Base-by-base conservation (phyloP, 2,329 filamentous ascomycete species). In the Fusarium subglutinans region DNA sequence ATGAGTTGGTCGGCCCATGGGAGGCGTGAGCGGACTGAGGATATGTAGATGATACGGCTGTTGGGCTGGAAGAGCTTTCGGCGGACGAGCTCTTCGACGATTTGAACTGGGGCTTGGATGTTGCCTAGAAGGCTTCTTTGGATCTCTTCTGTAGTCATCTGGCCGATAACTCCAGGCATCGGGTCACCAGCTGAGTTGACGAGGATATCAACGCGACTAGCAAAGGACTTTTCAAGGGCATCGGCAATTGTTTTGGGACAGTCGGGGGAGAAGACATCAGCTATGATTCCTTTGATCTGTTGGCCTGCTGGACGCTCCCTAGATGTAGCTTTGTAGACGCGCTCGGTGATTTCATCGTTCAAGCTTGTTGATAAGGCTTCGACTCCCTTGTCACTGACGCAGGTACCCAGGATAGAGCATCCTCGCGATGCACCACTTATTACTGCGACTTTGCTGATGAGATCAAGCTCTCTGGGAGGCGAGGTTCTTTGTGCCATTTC, bases 31-130 rank as follows among this genome's bases (percentile, higher is more conserved):
- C 81, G 70, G 9, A 82, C 66, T 8, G 80, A 82, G 1, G 80
- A 82, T 40, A 83, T 80, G 45, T 81, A 82, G 33, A 83, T 76
- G 24, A 83, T 82, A 2, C 82, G 77, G 28, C 80, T 82, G 30
- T 80, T 74, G 3, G 66, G 77, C 12, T 79, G 81, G 40, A 83
- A 82, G 57, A 76, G 74, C 8, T 70, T 76, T 28, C 76, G 63
- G 41, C 77, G 78, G 8, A 82, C 79, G 5, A 83, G 64, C 13
- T 81, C 79, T 12, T 83, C 80, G 24, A 82, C 80, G n/a, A 82
- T 80, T 43, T 82, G 60, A 1, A 82, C 79, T 1, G 81, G 80
- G 12, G 79, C 80, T 64, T 82, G 81, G 1, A 83, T 67, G 35
- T 83, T 83, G 10, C 80, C 80, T 0, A 82, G n/a, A 5, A 82